Evolutionary conservation across 768 basidiomycete genomes (phyloP).

Genomic region (Tylopilus sp.): DNA sequence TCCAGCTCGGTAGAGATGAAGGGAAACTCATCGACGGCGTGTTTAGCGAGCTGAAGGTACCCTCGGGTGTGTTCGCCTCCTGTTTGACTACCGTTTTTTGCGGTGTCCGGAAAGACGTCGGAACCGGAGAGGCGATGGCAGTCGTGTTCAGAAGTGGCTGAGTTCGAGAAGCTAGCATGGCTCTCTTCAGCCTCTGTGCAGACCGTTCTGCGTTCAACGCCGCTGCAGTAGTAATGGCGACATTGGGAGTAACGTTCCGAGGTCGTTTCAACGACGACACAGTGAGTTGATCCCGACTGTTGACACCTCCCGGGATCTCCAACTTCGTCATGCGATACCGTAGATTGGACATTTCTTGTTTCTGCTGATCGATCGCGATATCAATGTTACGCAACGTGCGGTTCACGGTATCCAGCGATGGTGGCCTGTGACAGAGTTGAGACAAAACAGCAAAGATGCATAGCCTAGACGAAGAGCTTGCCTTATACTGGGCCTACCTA

Average conservation of each 20-base stretch:
- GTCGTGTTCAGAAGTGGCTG: constrained; percentile 66
- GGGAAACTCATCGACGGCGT: constrained; percentile 28
- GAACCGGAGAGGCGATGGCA: constrained; percentile 28
- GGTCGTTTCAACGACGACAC: constrained; percentile 38
- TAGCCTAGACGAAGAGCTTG: constrained; percentile 29
- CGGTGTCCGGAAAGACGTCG: constrained; percentile 28
- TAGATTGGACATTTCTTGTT: constrained; percentile 49
- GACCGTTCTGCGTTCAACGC: constrained; percentile 80
- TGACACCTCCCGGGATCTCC: constrained; percentile 31
- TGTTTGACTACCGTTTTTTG: constrained; percentile 21
- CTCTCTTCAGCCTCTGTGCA: constrained; percentile 65
- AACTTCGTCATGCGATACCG: constrained; percentile 52
- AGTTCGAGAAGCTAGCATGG: constrained; percentile 55
- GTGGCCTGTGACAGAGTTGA: constrained; percentile 50
- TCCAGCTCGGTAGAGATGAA: constrained; percentile 19
- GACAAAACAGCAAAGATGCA: not conserved
- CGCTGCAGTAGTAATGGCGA: constrained; percentile 73
- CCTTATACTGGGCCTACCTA: constrained; percentile 63
- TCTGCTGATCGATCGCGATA: constrained; percentile 60
- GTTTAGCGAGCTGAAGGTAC: constrained; percentile 9
- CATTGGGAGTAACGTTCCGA: constrained; percentile 53
- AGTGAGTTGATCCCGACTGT: constrained; percentile 40
- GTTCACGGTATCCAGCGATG: constrained; percentile 79
- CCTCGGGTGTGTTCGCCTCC: constrained; percentile 1
- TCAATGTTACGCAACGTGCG: constrained; percentile 86